phyloP scores from a whole-genome alignment of 164 flowering plant genomes.

The Macadamia integrifolia region DNA sequence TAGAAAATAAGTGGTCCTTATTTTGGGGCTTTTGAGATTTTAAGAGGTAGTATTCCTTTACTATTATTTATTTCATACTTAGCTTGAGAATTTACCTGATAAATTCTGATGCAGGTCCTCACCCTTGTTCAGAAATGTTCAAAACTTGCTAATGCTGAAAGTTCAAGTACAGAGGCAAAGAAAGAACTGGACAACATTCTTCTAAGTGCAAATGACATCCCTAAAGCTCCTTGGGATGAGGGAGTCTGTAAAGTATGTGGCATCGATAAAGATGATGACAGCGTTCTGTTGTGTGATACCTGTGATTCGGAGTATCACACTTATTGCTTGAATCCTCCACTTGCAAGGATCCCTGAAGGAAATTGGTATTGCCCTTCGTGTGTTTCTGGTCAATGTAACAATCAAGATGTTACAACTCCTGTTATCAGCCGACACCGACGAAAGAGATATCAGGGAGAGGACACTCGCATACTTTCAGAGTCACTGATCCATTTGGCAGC shows the following conservation, averaged over 20 bases:
- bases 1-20: no score
- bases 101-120: slow-evolving; percentile 50
- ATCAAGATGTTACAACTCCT: slow-evolving; percentile 24
- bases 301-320: slow-evolving; percentile 99
- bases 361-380: slow-evolving; percentile 99
- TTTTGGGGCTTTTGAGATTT: no score
- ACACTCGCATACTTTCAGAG: slow-evolving; percentile 40
- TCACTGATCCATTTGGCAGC: slow-evolving; percentile 45
- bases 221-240: slow-evolving; percentile 99
- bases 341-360: slow-evolving; percentile 87
- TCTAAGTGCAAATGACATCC: slow-evolving; percentile 43
- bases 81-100: slow-evolving; percentile 5
- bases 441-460: slow-evolving; percentile 52
- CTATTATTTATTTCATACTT: not conserved
- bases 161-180: slow-evolving; percentile 34
- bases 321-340: slow-evolving; percentile 94
- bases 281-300: slow-evolving; percentile 85
- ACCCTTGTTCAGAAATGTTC: slow-evolving; percentile 43
- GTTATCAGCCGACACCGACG: slow-evolving; percentile 16
- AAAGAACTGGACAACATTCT: slow-evolving; percentile 54
- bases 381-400: slow-evolving; percentile 33
- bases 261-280: slow-evolving; percentile 90
- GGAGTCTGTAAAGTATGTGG: slow-evolving; percentile 98
- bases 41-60: no score
- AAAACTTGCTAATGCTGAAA: slow-evolving; percentile 31